Percentiles rank a stretch among this genome's conserved stretches.
These are phyloP conservation scores for Musa balbisiana DNA, from an alignment of 202 grass and related monocot species.

Conservation along the genomic window DNA sequence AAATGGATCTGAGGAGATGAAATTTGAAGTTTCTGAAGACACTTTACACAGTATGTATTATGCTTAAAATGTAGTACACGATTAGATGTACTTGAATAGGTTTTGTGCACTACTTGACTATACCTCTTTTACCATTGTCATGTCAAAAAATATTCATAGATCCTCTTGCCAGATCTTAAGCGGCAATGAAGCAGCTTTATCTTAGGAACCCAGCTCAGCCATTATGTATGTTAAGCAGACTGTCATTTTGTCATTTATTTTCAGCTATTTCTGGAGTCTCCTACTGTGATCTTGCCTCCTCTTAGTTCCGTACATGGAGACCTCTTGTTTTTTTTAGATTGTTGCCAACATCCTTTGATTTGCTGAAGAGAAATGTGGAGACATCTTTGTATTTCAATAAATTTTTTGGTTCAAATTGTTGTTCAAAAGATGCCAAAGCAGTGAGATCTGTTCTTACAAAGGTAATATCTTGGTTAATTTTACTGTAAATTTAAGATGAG, in stretches of 20 bases:
- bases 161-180: background rate
- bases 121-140: background rate
- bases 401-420: no score
- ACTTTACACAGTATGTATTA: constrained; percentile 48
- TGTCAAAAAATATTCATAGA: background rate
- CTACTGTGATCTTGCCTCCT: no score
- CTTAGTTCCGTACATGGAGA: no score
- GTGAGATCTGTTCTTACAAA: no score
- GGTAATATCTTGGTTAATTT: no score
- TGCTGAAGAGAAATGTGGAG: no score
- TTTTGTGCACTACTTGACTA: background rate
- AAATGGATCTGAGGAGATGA: constrained; percentile 65
- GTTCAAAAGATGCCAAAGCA: no score
- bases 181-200: background rate
- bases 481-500: no score
- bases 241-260: background rate
- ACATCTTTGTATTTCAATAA: no score
- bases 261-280: no score
- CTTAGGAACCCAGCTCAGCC: background rate
- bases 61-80: constrained; percentile 10
- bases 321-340: no score
- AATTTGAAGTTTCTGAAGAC: constrained; percentile 57
- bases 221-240: background rate
- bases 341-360: no score
- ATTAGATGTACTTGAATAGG: background rate